Percentiles rank a stretch among this genome's conserved stretches.
Evolutionary conservation across 345 rosid species (phyloP).

Genomic region (Brassica cretica): DNA sequence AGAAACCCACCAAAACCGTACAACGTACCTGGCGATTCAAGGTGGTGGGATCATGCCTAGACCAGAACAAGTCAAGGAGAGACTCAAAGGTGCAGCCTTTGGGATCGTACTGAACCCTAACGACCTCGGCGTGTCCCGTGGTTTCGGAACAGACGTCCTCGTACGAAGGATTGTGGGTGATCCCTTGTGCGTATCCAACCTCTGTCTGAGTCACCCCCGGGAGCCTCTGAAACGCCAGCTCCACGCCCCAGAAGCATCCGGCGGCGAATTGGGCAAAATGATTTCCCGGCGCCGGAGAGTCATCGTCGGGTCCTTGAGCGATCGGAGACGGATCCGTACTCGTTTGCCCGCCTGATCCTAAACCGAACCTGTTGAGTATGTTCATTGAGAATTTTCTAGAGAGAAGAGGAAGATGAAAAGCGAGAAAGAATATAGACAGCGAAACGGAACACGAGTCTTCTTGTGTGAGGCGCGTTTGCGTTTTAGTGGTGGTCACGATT

Average conservation of each 20-base stretch:
- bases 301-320: conserved; percentile 75
- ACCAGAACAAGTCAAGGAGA: conserved; percentile 83
- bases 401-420: neutral
- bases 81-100: conserved; percentile 65
- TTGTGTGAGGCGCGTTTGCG: neutral
- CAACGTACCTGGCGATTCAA: conserved; percentile 81
- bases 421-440: neutral
- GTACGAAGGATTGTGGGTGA: conserved; percentile 62
- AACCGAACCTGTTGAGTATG: conserved; percentile 84
- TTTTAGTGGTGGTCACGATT: conserved; percentile 15
- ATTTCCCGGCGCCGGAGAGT: conserved; percentile 71
- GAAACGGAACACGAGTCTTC: neutral
- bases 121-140: conserved; percentile 69
- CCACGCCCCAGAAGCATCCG: conserved; percentile 98
- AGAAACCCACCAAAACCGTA: conserved; percentile 24
- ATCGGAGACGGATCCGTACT: conserved; percentile 61
- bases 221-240: conserved; percentile 81
- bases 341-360: conserved; percentile 60
- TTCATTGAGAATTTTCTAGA: conserved; percentile 51
- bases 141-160: conserved; percentile 80
- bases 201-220: conserved; percentile 81
- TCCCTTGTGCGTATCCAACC: conserved; percentile 82
- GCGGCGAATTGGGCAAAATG: conserved; percentile 86
- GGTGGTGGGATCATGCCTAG: conserved; percentile 89
- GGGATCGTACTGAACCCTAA: conserved; percentile 87